These are phyloP conservation scores for Metarhizium anisopliae DNA, from an alignment of 2,329 filamentous ascomycete genomes.

Conservation along the genomic window DNA sequence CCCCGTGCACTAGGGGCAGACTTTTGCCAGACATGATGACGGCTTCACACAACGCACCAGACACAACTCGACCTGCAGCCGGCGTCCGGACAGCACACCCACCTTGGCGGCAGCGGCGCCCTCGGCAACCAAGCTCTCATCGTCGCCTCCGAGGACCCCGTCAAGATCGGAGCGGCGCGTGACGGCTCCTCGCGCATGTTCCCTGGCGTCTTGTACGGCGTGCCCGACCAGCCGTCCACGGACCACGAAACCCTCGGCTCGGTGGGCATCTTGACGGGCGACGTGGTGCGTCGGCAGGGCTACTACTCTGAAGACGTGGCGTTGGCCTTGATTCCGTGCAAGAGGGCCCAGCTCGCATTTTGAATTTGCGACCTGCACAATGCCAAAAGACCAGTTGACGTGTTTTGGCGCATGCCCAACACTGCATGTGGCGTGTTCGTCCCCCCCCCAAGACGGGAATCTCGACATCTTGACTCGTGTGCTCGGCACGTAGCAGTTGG, in stretches of 20 bases:
- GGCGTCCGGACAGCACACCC: not conserved
- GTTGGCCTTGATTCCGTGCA: conserved; percentile 31
- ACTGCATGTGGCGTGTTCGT: too few species aligned
- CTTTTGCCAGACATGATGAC: too few species aligned
- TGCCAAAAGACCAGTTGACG: too few species aligned
- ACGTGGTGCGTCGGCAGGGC: conserved; percentile 24
- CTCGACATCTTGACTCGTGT: too few species aligned
- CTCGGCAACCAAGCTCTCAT: conserved; percentile 12
- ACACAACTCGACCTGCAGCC: too few species aligned
- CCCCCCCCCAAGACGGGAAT: too few species aligned
- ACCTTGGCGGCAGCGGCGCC: not conserved
- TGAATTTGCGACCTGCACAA: not conserved
- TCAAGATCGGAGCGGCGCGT: conserved; percentile 28
- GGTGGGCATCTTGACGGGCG: conserved; percentile 29
- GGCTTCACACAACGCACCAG: too few species aligned
- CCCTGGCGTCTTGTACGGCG: conserved; percentile 15
- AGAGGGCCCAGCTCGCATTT: conserved; percentile 25
- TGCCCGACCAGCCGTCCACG: conserved; percentile 28
- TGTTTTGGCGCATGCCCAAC: too few species aligned
- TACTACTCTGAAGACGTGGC: conserved; percentile 29
- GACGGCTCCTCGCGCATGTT: conserved; percentile 28
- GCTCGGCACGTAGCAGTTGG: too few species aligned
- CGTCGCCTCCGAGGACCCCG: conserved; percentile 29
- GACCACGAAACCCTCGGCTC: conserved; percentile 30
- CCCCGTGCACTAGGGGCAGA: too few species aligned